A percentile compares a stretch with the other conserved stretches of the same genome.
phyloP scores from a whole-genome alignment of 169 alveolate species.

The Ichthyophthirius multifiliis region DNA sequence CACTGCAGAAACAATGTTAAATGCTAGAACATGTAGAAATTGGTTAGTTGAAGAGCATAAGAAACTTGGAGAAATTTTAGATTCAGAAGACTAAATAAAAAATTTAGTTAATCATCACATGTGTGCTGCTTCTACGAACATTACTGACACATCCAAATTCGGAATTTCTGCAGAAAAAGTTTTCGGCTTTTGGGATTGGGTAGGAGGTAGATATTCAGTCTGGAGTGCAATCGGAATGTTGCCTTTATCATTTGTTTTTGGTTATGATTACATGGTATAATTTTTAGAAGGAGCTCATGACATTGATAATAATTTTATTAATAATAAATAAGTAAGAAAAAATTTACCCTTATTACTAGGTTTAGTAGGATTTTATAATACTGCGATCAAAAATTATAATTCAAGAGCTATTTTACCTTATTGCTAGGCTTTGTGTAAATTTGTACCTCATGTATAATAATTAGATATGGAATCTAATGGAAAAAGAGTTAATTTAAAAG shows the following conservation, averaged over 20 bases:
- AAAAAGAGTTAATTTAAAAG: constrained; percentile 45
- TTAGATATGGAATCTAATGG: constrained; percentile 97
- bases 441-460: constrained; percentile 97
- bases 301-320: constrained; percentile 22
- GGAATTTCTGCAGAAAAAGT: constrained; percentile 94
- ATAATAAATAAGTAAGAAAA: neutral
- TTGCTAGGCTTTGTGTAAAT: constrained; percentile 92
- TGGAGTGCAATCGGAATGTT: constrained; percentile 98
- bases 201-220: constrained; percentile 98
- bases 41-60: constrained; percentile 85
- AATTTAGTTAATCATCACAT: constrained; percentile 22
- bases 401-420: constrained; percentile 98
- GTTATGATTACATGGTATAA: constrained; percentile 83
- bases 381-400: constrained; percentile 84
- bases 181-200: constrained; percentile 99
- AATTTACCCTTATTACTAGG: constrained; percentile 95
- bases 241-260: constrained; percentile 94
- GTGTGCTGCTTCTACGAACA: constrained; percentile 94
- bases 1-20: constrained; percentile 99
- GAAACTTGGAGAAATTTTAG: constrained; percentile 52
- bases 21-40: constrained; percentile 92
- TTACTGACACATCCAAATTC: constrained; percentile 89
- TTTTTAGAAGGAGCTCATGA: constrained; percentile 70
- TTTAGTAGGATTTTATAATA: constrained; percentile 94
- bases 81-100: constrained; percentile 37